A percentile compares a stretch with the other conserved stretches of the same genome.
These are phyloP conservation scores for Epipyxis sp. DNA, from an alignment of 108 stramenopile species.

Conservation along the genomic window DNA sequence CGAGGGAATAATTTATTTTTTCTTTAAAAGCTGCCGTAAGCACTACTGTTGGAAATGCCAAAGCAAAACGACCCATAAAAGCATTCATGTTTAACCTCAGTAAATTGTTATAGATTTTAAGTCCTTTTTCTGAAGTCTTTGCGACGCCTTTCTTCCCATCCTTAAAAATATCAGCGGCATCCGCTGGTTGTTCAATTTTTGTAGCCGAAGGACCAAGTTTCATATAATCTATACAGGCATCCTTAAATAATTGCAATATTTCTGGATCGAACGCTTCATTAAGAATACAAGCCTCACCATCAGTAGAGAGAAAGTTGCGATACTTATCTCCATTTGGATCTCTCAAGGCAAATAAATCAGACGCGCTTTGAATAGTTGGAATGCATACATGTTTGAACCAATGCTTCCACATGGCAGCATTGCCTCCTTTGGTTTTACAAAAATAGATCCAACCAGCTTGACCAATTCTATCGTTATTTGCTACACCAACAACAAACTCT, in stretches of 20 bases:
- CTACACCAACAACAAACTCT: too few species aligned
- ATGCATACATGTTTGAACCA: too few species aligned
- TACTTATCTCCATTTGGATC: too few species aligned
- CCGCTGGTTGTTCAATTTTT: neutral
- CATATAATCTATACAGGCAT: neutral
- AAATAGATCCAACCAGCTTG: too few species aligned
- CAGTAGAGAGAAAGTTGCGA: too few species aligned
- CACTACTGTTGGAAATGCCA: neutral
- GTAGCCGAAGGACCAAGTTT: neutral
- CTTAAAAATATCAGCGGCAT: neutral
- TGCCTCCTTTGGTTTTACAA: too few species aligned
- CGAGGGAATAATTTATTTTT: neutral
- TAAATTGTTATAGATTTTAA: neutral
- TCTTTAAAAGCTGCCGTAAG: neutral
- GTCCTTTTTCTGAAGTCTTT: neutral
- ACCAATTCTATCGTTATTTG: too few species aligned
- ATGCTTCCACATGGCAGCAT: too few species aligned
- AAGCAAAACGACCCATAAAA: too few species aligned
- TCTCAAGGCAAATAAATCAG: too few species aligned
- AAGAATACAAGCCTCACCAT: neutral
- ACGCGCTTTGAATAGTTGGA: too few species aligned
- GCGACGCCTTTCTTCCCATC: neutral
- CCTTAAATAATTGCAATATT: neutral
- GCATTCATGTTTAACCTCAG: neutral
- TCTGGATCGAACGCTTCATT: neutral